Conservation (phyloP, 140 eudicot species). For the Flaveria floridana region DNA sequence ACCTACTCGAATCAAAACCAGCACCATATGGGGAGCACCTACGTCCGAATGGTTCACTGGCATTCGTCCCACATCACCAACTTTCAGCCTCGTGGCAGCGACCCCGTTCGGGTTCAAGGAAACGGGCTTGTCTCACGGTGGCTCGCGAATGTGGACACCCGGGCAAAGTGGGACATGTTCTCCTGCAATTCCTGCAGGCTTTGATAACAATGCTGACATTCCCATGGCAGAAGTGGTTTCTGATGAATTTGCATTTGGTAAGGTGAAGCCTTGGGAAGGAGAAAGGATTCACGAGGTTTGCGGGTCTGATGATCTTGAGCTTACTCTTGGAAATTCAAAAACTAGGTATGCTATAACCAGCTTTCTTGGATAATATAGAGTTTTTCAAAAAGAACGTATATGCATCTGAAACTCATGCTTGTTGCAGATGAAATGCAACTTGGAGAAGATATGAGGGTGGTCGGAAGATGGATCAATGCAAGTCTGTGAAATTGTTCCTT, state of each 20-base stretch:
- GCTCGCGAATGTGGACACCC: slow-evolving; percentile 65
- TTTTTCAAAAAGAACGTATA: neutral
- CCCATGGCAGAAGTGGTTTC: slow-evolving; percentile 50
- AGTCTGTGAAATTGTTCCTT: slow-evolving; percentile 22
- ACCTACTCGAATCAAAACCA: slow-evolving; percentile 46
- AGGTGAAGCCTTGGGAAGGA: slow-evolving; percentile 79
- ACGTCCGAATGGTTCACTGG: slow-evolving; percentile 54
- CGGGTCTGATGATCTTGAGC: slow-evolving; percentile 71
- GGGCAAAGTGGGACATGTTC: slow-evolving; percentile 78
- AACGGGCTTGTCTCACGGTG: slow-evolving; percentile 35
- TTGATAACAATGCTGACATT: slow-evolving; percentile 49
- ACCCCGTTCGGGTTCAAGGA: slow-evolving; percentile 61
- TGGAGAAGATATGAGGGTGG: slow-evolving; percentile 19
- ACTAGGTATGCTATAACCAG: slow-evolving; percentile 38
- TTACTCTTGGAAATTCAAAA: slow-evolving; percentile 62
- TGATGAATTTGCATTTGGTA: slow-evolving; percentile 71
- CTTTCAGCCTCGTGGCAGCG: slow-evolving; percentile 58
- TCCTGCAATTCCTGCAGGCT: slow-evolving; percentile 55
- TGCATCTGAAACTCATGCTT: neutral
- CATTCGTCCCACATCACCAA: slow-evolving; percentile 63
- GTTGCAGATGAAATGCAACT: slow-evolving; percentile 29
- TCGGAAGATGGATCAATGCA: slow-evolving; percentile 24
- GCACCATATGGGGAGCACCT: slow-evolving; percentile 44
- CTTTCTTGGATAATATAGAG: neutral
- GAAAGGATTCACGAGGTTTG: slow-evolving; percentile 67